Evolutionary conservation across 352 stramenopile genomes (phyloP), one percentile per base, ranked within the genome.

Genomic region (Globisporangium cederbergense): DNA sequence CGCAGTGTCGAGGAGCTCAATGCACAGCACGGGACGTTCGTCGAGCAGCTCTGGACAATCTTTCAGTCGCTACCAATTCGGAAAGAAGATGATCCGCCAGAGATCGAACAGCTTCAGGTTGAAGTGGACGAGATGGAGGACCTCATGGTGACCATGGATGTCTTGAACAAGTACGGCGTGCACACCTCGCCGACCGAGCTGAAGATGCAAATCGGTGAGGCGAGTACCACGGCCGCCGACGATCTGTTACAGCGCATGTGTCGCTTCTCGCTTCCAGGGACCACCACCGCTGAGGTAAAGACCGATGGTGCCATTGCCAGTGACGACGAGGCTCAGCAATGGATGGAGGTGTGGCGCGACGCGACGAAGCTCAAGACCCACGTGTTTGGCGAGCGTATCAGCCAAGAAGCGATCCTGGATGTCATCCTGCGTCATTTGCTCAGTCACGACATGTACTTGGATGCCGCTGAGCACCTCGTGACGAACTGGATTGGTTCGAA

Each of bases 91-190:
- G 83, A 92, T 65, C 64, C 64, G 0, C 76, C 75, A 3, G 70
- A 76, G 30, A 81, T 92, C 30, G 70, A 73, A 13, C 76, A 77
- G 50, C 70, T 92, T 16, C 83, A 93, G 64, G 83, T 90, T 18
- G 72, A 81, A 42, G 79, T 90, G 14, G 83, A 93, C 47, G 81
- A 85, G 49, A 74, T 90, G 66, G 83, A 93, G 64, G 83, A 90
- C 60, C 47, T 93, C 4, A 76, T 93, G 65, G 67, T 93, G 16
- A 70, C 78, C 1, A 86, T 90, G 75, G 83, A 93, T 42, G 72
- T 90, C 1, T 64, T 93, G 0, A 76, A 68, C 16, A 85, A 84
- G 36, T 93, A 93, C 43, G 63, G 54, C 2, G 74, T 89, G 14
- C 36, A 77, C 3, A 75, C 63, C n/a, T 83, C 60, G 6, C 74